These are phyloP conservation scores for Malassezia yamatoensis DNA, from an alignment of 1,284 basidiomycete species.

Conservation along the genomic window DNA sequence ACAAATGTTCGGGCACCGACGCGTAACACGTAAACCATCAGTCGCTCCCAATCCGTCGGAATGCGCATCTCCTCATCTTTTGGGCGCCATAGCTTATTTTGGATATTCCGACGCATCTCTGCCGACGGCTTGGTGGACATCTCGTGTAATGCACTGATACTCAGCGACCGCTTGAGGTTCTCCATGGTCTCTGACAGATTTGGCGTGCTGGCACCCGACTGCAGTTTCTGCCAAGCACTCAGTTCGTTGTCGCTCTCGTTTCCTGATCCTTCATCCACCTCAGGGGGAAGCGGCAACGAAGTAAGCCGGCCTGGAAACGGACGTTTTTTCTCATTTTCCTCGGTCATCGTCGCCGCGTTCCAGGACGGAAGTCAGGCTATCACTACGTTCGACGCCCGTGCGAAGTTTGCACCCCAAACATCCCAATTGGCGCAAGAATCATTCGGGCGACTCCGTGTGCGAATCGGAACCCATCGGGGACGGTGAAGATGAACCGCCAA, in stretches of 20 bases:
- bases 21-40: constrained; percentile 36
- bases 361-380: no score
- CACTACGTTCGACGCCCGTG: no score
- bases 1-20: constrained; percentile 37
- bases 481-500: no score
- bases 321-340: background rate
- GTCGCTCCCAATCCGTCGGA: constrained; percentile 42
- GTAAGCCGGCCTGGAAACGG: background rate
- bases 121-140: constrained; percentile 31
- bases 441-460: no score
- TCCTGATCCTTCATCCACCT: background rate
- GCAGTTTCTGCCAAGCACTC: constrained; percentile 3
- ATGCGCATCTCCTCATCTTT: constrained; percentile 38
- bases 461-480: no score
- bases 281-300: background rate
- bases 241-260: background rate
- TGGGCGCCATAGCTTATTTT: constrained; percentile 43
- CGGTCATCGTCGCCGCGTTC: background rate
- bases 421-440: no score
- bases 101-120: constrained; percentile 32
- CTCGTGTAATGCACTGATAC: constrained; percentile 35
- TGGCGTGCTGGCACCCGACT: constrained; percentile 34
- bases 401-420: no score
- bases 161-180: constrained; percentile 37
- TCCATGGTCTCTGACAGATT: constrained; percentile 39